Base-by-base conservation (phyloP, 768 basidiomycete genomes). In the Rossbeevera mucosa region DNA sequence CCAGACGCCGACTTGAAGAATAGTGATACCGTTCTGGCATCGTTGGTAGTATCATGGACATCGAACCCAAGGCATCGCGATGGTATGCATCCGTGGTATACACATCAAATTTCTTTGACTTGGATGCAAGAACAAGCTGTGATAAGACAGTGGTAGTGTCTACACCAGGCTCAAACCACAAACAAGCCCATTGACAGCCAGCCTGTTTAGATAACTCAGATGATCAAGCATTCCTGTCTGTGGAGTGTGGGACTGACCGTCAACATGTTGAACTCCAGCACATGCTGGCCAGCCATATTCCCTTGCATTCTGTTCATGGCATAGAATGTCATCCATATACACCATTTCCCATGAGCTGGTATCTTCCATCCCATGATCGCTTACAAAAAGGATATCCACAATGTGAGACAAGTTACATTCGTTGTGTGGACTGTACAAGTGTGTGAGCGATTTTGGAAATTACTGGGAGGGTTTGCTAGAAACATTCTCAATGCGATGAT, bases 1-100 rank as follows among this genome's bases (percentile, higher is more conserved):
- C 88, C 54, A 94, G 90, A 14, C 92, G 79, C 48, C 79, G 74
- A 63, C 79, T 80, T 45, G 79, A 61, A 8, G 81, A 68, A 60
- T 90, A 93, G 65, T 94, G 91, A 63, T 79, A 93, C 45, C 83
- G 71, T 60, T 81, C 69, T 0, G 88, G 91, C 90, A 95, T 93
- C 16, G 30, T 46, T n/a, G 52, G 48, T 12, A n/a, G 48, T 12
- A n/a, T 44, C 2, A 22, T 28, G 5, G 43, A 21, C 7, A 7
- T 22, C 2, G n/a, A 14, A n/a, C 30, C 13, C 8, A 26, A 22
- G n/a, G 41, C 16, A 44, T 33, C 14, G 20, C 22, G 46, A 33
- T 31, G 53, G 44, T 56, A 55, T 20, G 59, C 54, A 9, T 54
- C 42, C 14, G 58, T 48, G 38, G 65, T 55, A 31, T 58, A 60